Evolutionary conservation across 345 rosid genomes (phyloP).

Genomic region (Crucihimalaya himalaica): DNA sequence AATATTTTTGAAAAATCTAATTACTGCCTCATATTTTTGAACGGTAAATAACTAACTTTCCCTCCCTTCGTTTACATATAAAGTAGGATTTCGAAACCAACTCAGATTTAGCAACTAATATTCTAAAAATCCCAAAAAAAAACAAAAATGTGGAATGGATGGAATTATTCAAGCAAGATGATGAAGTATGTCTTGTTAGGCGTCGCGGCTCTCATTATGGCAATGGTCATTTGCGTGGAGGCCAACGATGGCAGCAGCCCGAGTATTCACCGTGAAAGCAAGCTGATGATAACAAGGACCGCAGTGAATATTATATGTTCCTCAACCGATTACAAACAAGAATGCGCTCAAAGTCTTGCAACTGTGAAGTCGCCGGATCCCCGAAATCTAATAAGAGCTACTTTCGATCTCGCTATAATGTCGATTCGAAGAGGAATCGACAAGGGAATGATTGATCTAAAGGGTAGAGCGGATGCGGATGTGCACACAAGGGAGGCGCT

Average conservation of each 20-base stretch:
- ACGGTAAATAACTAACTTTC: constrained; percentile 29
- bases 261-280: constrained; percentile 23
- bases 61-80: constrained; percentile 30
- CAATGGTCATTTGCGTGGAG: not conserved
- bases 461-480: constrained; percentile 53
- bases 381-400: constrained; percentile 50
- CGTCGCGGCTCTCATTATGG: constrained; percentile 1
- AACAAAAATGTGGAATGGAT: constrained; percentile 25
- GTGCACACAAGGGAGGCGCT: constrained; percentile 58
- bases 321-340: constrained; percentile 59
- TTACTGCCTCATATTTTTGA: constrained; percentile 32
- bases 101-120: constrained; percentile 4
- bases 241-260: not conserved
- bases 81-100: constrained; percentile 19
- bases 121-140: not conserved
- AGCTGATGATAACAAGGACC: constrained; percentile 23
- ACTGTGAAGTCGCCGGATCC: constrained; percentile 54
- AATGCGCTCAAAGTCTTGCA: constrained; percentile 50
- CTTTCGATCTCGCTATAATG: constrained; percentile 49
- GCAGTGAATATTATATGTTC: constrained; percentile 58
- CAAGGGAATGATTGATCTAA: constrained; percentile 41
- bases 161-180: constrained; percentile 16
- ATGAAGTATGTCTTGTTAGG: constrained; percentile 23
- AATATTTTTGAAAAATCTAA: not conserved
- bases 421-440: constrained; percentile 48